These are phyloP conservation scores for Coemansia sp. DNA, from an alignment of 192 early-diverging fungal species.

Conservation along the genomic window DNA sequence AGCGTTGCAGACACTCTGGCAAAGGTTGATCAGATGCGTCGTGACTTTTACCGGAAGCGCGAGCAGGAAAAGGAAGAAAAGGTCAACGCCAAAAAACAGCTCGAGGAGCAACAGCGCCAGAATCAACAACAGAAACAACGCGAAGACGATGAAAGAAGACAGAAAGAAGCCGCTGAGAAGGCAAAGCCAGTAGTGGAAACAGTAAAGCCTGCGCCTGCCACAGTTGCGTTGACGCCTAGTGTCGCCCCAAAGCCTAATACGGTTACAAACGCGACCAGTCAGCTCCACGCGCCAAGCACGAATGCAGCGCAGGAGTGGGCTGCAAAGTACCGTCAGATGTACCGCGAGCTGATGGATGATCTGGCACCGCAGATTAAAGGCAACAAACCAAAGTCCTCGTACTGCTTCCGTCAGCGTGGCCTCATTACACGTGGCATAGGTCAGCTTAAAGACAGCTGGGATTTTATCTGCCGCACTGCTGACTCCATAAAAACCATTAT, in stretches of 20 bases:
- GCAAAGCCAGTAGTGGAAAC: neutral
- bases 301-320: slow-evolving; percentile 23
- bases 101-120: neutral
- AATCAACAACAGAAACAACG: neutral
- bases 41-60: slow-evolving; percentile 22
- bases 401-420: slow-evolving; percentile 42
- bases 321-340: slow-evolving; percentile 31
- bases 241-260: neutral
- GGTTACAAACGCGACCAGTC: neutral
- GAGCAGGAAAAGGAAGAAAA: slow-evolving; percentile 7
- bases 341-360: slow-evolving; percentile 20
- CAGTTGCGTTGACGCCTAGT: no score
- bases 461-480: slow-evolving; percentile 25
- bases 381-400: slow-evolving; percentile 12
- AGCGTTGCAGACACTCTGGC: slow-evolving; percentile 16
- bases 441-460: slow-evolving; percentile 50
- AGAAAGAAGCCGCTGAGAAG: neutral
- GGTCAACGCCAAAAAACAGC: slow-evolving; percentile 15
- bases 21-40: slow-evolving; percentile 28
- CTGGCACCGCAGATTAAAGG: slow-evolving; percentile 19
- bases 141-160: neutral
- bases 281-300: neutral
- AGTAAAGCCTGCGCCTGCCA: neutral
- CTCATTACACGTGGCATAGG: slow-evolving; percentile 36
- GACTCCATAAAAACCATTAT: slow-evolving; percentile 20